Base-by-base conservation (phyloP, 345 rosid species). In the Aquilaria malaccensis region DNA sequence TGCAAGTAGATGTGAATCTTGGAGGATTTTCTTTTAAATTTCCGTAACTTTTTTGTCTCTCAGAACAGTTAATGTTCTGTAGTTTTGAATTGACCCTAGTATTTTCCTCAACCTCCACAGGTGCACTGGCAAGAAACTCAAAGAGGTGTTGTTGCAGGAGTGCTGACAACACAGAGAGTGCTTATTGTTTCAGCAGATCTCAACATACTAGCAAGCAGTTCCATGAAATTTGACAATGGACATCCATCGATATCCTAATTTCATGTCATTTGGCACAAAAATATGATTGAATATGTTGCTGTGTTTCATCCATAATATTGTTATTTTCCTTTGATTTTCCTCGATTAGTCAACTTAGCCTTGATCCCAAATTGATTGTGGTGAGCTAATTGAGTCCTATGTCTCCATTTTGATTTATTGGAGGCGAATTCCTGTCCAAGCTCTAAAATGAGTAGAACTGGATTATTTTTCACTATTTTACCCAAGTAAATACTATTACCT, bases 51-150 rank as follows among this genome's bases (percentile, higher is more conserved):
- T 37, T 22, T 14, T 22, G 22, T 22, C 62, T 65, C 52, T 37
- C 33, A 11, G 59, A 56, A 63, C 54, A 52, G 52, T 12, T 53
- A 63, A 62, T 5, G 43, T 37, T 37, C 4, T 37, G 7, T 37
- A 37, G 1, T 3, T 37, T 37, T 37, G 7, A 37, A 37, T 37
- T 37, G 43, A 1, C 7, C 43, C 43, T 3, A 9, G 10, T 22
- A 9, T 30, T 33, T 22, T 43, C 31, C 43, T 30, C 13, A 56
- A 76, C 61, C 62, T 68, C 11, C 59, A 63, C 77, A 90, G 97
- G 97, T 90, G 73, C 86, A 85, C 59, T 94, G 99, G 99, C 99
- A 94, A 80, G 91, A 80, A 70, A 94, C 97, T 67, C 83, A 73
- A 7, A 77, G 92, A 63, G 99, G 97, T 69, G 85, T 74, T 77